A percentile compares a stretch with the other conserved stretches of the same genome.
Evolutionary conservation across 2,329 filamentous ascomycete genomes (phyloP).

Genomic region (Davidsoniella neocaledoniae): DNA sequence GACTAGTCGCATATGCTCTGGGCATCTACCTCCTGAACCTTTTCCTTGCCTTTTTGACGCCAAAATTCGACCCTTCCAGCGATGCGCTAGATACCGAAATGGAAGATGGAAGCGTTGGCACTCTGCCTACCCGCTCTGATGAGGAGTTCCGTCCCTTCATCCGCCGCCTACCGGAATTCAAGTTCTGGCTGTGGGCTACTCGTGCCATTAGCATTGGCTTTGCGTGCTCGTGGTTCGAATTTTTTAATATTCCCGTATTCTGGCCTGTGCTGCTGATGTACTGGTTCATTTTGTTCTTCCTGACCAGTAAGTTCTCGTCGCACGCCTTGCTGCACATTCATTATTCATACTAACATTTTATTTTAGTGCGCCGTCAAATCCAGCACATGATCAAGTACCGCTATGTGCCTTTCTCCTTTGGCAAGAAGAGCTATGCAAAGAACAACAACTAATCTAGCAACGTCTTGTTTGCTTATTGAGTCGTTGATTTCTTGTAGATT

Average conservation of each 20-base stretch:
- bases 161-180: slow-evolving; percentile 90
- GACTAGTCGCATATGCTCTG: slow-evolving; percentile 75
- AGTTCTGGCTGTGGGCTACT: slow-evolving; percentile 97
- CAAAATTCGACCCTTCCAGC: slow-evolving; percentile 96
- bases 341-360: background rate
- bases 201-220: slow-evolving; percentile 72
- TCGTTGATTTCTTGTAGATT: too few species aligned
- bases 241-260: slow-evolving; percentile 97
- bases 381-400: slow-evolving; percentile 99
- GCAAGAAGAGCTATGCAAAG: slow-evolving; percentile 68
- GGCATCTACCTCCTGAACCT: slow-evolving; percentile 98
- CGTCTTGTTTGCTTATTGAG: too few species aligned
- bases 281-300: slow-evolving; percentile 89
- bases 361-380: slow-evolving; percentile 91
- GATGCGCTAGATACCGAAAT: slow-evolving; percentile 84
- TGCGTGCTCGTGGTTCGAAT: slow-evolving; percentile 75
- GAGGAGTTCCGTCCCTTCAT: slow-evolving; percentile 98
- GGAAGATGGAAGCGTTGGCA: slow-evolving; percentile 73
- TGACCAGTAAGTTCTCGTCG: slow-evolving; percentile 62
- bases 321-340: background rate
- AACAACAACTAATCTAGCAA: slow-evolving; percentile 28
- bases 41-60: slow-evolving; percentile 94
- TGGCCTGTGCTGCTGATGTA: slow-evolving; percentile 98
- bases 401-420: slow-evolving; percentile 85
- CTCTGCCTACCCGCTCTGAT: slow-evolving; percentile 83